Base-by-base conservation (phyloP, 305 asterid species). In the Solanum hybrid region DNA sequence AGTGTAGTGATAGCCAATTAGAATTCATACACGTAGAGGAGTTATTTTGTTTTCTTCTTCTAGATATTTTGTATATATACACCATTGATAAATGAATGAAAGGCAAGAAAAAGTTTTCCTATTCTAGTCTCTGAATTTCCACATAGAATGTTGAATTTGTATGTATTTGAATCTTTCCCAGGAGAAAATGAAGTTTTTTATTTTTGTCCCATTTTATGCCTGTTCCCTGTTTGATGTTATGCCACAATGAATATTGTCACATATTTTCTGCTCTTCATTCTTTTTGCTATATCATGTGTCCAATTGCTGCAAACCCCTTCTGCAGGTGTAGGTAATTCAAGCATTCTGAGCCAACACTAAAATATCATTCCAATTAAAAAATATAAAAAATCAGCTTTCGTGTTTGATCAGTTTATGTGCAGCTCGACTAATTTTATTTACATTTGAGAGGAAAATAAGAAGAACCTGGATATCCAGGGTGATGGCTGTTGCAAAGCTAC, bases 401-500 rank as follows among this genome's bases (percentile, higher is more conserved):
- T 42, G 61, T 42, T 42, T 46, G 61, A 46, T 46, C 7, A 46
- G 61, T 14, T 46, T 18, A 51, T 2, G 4, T 34, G 74, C 36
- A 16, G 11, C 73, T 42, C 16, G 16, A 29, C 74, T 83, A 83
- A 46, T 83, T 46, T 29, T 46, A 31, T 31, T 29, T 84, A 46
- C 40, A 10, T 26, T 18, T 18, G 35, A n/a, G 18, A 12, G 33
- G 8, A 9, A 28, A 39, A 26, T 46, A 24, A 80, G 67, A 82
- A 40, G 37, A 46, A 46, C 29, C 1, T 0, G 5, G 11, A 51
- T 51, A 36, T 36, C 39, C 39, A 28, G 74, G 87, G 87, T 46
- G 74, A 88, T 88, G 90, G 78, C 86, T 39, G 46, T 76, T 39
- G 57, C 88, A 34, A 93, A 91, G 74, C 39, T 91, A 77, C 85